Evolutionary conservation across 352 stramenopile species (phyloP), one percentile per base, ranked within the genome.

Genomic region (Globisporangium okanoganense): DNA sequence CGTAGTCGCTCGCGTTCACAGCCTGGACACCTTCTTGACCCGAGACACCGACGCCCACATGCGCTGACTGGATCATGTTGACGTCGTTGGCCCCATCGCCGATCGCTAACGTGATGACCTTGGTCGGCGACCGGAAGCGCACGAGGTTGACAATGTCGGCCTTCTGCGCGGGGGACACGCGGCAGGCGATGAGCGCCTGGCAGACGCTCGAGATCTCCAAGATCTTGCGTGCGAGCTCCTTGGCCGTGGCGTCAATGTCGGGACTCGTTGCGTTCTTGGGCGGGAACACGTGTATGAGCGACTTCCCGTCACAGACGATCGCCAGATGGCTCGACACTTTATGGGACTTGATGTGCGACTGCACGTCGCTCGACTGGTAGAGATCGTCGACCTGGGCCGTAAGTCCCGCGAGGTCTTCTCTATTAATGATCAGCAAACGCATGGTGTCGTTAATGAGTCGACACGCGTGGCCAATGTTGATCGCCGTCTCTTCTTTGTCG

Each of bases 51-150:
- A 98, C 81, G 7, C 94, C 95, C 9, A 98, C 79, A 48, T 98
- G 90, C 18, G 89, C 92, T 2, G 91, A 87, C 62, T 98, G 93
- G 58, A 98, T 97, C 95, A 98, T 98, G 58, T 82, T 91, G 10
- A 98, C 94, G 65, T 98, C 94, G 71, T 98, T 98, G 16, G 94
- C 94, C 7, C 94, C 94, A 65, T 98, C 94, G 3, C 94, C 94
- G 41, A 98, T 97, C 10, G 91, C 88, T 40, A 98, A 66, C 22
- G 91, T 97, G 58, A 97, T 90, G 4, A 78, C 71, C 49, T 79
- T 79, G 4, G 68, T 68, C 8, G 72, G 69, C 13, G 75, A 84
- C 18, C 75, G 66, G 41, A 69, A 78, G 44, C 81, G 71, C 41
- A 95, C 80, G 22, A 94, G 72, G 31, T 84, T 82, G 12, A 95